Base-by-base conservation (phyloP, 2,329 filamentous ascomycete species). In the Aspergillus terreus region DNA sequence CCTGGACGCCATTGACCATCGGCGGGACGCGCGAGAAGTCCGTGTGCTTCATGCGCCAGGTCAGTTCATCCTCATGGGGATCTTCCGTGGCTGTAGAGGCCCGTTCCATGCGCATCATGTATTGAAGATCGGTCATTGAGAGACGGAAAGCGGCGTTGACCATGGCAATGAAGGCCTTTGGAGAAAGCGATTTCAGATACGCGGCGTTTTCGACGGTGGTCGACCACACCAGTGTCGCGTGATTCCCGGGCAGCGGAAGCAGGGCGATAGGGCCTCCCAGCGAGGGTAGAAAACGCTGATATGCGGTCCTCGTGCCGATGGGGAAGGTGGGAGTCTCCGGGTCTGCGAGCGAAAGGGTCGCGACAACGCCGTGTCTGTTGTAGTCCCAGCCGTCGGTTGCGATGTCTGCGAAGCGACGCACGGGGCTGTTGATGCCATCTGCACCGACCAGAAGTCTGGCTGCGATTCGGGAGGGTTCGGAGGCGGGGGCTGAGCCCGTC, bases 81-180 rank as follows among this genome's bases (percentile, higher is more conserved):
- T 38, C 35, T 27, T 60, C 42, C 11, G 58, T 56, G 6, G 49
- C 50, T 15, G 49, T 38, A 14, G 53, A 47, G 3, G 67, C 60
- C n/a, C 77, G 72, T 11, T 76, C 70, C 38, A 83, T 77, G 0
- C 80, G 84, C 71, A 95, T 87, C 78, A 97, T 84, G 72, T 89
- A 97, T 38, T 82, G 81, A 4, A 99, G 76, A 69, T 99, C 94
- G 2, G 87, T 83, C 14, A 87, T 80, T 52, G 81, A 81, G 15
- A 99, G 80, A 11, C 91, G 84, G 76, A 99, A 96, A 1, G 90
- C 94, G 1, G 92, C 91, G 66, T 99, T 97, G 59, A 99, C 88
- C 80, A 92, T 87, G 30, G 90, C 86, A 14, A 86, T 75, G 65
- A 99, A 95, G 65, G 95, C 88, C 45, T 77, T 75, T 0, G 84